A percentile compares a stretch with the other conserved stretches of the same genome.
Evolutionary conservation across 805 yeast species (phyloP).

Genomic region (Jamesozyma hellenica): DNA sequence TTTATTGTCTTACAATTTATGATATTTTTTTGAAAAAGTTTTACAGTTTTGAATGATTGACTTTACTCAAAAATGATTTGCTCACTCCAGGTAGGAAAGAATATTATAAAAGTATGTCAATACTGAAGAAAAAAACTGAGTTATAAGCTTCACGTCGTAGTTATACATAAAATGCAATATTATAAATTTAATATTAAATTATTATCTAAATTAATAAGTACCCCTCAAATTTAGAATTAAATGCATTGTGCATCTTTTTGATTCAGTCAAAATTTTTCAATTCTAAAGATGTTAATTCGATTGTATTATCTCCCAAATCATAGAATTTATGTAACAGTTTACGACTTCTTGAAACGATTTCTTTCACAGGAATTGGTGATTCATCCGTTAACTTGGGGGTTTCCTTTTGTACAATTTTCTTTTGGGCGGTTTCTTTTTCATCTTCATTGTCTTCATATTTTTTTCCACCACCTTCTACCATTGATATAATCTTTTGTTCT

Average conservation of each 20-base stretch:
- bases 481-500: constrained; percentile 15
- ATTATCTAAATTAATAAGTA: neutral
- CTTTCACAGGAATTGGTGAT: constrained; percentile 17
- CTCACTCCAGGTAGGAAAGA: too few species aligned
- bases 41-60: too few species aligned
- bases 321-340: constrained; percentile 13
- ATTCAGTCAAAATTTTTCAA: constrained; percentile 8
- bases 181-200: neutral
- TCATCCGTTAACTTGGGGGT: constrained; percentile 6
- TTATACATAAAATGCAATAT: neutral
- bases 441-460: constrained; percentile 4
- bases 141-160: neutral
- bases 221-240: neutral
- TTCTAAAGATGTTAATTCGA: constrained; percentile 5
- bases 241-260: neutral
- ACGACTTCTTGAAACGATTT: constrained; percentile 15
- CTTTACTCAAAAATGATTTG: too few species aligned
- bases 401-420: constrained; percentile 6
- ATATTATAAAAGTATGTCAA: too few species aligned
- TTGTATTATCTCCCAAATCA: constrained; percentile 3
- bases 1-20: too few species aligned
- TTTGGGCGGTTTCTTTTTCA: constrained; percentile 5
- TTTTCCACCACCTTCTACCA: constrained; percentile 14
- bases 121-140: neutral
- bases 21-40: neutral